Evolutionary conservation across 805 yeast genomes (phyloP), one percentile per base, ranked within the genome.

Genomic region (Pichia pseudocactophila): DNA sequence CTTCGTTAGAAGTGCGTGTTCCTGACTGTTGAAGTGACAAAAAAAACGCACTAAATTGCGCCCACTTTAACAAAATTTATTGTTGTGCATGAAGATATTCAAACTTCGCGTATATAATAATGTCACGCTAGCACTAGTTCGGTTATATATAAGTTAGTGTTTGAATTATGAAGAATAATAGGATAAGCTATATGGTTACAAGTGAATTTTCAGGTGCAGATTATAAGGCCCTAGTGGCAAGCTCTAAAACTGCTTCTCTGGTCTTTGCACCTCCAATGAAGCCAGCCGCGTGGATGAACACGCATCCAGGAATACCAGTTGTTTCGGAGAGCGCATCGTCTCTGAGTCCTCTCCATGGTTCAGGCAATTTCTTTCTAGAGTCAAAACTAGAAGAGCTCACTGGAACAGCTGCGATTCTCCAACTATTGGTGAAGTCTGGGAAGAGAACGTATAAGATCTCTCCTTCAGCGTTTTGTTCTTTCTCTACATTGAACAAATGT

Each of bases 351-450:
- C 98, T 77, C 87, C 96, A 84, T 16, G 77, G 73, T 61, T 84
- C 92, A 12, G 96, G 97, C 45, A 92, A 71, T 26, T 96, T 82
- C 62, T 76, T 74, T 66, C 98, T 78, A 58, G 86, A 84, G 49
- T 79, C 83, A 58, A 92, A 92, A 13, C 94, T 80, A 7, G 82
- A 69, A 3, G 83, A 68, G 27, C 77, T 70, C n/a, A 80, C 71
- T n/a, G 96, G 81, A 20, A 90, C 97, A 4, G 97, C 89, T 37
- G 95, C 84, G 39, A 92, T 76, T 67, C 98, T 77, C 90, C 94
- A 86, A 38, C 73, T 70, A 31, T 69, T 66, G 12, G 77, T 65
- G n/a, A 81, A 71, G 56, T 89, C 96, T 26, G 78, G 67, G 64
- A 88, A 90, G 43, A 92, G 65, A 2, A 87, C 95, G 59, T 85